Conservation (phyloP, 2,329 filamentous ascomycete species). For the Talaromyces sp. region DNA sequence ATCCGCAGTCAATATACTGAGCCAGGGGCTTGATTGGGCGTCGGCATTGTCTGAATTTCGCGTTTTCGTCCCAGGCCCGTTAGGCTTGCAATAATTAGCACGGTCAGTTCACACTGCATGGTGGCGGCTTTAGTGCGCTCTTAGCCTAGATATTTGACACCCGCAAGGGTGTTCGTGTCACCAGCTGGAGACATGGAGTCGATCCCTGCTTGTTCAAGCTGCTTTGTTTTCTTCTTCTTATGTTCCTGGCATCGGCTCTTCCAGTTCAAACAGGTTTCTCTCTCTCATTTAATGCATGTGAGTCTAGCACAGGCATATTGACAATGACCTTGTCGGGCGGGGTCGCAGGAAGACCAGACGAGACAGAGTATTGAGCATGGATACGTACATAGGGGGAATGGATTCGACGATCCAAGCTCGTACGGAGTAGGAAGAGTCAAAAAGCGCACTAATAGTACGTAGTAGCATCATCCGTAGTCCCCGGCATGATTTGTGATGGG, state of each 20-base stretch:
- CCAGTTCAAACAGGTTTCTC: not conserved
- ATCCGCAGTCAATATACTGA: conserved; percentile 4
- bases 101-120: not conserved
- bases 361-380: not conserved
- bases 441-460: not conserved
- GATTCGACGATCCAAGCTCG: no score
- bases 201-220: not conserved
- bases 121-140: conserved; percentile 5
- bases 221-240: not conserved
- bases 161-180: conserved; percentile 2
- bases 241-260: not conserved
- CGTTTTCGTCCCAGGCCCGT: conserved; percentile 1
- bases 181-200: not conserved
- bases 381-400: not conserved
- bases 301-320: not conserved
- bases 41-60: not conserved
- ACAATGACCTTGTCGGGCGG: not conserved
- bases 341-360: no score
- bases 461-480: not conserved
- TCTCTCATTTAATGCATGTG: not conserved
- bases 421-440: not conserved
- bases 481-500: conserved; percentile 9
- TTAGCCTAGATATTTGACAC: conserved; percentile 2
- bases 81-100: conserved; percentile 6
- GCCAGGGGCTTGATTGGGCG: conserved; percentile 7